A percentile compares a stretch with the other conserved stretches of the same genome.
These are phyloP conservation scores for Alternaria brassicae DNA, from an alignment of 2,329 filamentous ascomycete genomes.

Conservation along the genomic window DNA sequence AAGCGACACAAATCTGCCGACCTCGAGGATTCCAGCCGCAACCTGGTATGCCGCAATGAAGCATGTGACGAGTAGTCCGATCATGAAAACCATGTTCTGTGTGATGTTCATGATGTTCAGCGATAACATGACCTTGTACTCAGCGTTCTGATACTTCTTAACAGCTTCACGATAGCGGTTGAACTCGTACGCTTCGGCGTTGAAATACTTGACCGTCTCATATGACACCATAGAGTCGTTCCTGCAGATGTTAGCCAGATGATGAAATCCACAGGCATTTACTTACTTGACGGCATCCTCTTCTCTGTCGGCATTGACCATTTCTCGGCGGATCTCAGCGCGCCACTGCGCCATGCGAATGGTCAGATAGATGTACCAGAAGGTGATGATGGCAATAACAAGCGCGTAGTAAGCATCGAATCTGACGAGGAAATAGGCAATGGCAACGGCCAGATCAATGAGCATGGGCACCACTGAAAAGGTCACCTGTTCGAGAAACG, in stretches of 20 bases:
- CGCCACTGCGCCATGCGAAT: constrained; percentile 95
- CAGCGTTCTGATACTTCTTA: constrained; percentile 63
- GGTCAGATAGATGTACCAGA: constrained; percentile 95
- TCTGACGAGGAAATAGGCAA: constrained; percentile 76
- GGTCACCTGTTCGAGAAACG: constrained; percentile 93
- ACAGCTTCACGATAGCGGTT: constrained; percentile 65
- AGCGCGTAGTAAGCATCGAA: constrained; percentile 93
- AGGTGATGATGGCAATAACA: constrained; percentile 87
- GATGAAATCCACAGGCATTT: neutral
- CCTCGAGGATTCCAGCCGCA: constrained; percentile 63
- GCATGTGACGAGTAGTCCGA: constrained; percentile 70
- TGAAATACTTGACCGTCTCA: constrained; percentile 76
- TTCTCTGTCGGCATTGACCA: constrained; percentile 93
- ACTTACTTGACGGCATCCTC: constrained; percentile 90
- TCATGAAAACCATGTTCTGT: constrained; percentile 69
- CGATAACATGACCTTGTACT: constrained; percentile 64
- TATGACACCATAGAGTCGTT: constrained; percentile 99
- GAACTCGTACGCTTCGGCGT: constrained; percentile 66
- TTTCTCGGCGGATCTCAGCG: constrained; percentile 86
- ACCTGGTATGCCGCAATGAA: constrained; percentile 76
- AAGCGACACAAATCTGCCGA: constrained; percentile 74
- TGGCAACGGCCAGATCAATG: constrained; percentile 83
- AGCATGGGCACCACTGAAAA: constrained; percentile 97
- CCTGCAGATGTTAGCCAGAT: constrained; percentile 49
- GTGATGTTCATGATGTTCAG: constrained; percentile 67